phyloP scores from a whole-genome alignment of 1,139 yeast species.

The Blastobotrys serpentis region DNA sequence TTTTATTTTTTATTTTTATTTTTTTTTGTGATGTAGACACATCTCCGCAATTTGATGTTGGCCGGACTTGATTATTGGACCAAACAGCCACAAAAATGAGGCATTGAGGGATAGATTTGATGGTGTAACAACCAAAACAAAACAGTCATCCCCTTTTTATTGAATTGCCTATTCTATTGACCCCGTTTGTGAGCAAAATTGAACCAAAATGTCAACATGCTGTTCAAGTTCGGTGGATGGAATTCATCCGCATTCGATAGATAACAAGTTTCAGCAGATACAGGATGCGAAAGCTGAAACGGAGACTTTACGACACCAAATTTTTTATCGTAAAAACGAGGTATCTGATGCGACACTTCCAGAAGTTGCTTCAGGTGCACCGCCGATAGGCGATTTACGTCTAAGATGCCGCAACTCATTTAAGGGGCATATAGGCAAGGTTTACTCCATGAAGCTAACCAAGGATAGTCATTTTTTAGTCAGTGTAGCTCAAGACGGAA shows the following conservation, averaged over 20 bases:
- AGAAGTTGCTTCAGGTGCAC: slow-evolving; percentile 22
- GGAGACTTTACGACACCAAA: slow-evolving; percentile 26
- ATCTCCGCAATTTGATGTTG: not conserved
- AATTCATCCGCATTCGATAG: slow-evolving; percentile 11
- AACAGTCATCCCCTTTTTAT: not conserved
- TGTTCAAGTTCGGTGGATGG: not conserved
- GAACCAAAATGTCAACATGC: slow-evolving; percentile 8
- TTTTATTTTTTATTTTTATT: too few relatives aligned
- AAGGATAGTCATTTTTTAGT: slow-evolving; percentile 57
- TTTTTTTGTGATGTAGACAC: not conserved
- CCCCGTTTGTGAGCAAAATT: too few relatives aligned
- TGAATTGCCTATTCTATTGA: not conserved
- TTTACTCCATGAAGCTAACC: slow-evolving; percentile 69
- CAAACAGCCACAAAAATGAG: too few relatives aligned
- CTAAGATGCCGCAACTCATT: slow-evolving; percentile 37
- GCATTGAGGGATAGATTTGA: too few relatives aligned
- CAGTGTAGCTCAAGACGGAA: slow-evolving; percentile 86
- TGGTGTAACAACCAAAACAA: not conserved
- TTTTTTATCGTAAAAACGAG: slow-evolving; percentile 21
- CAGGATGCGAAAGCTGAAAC: slow-evolving; percentile 26
- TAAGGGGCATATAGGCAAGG: slow-evolving; percentile 74
- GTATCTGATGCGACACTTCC: slow-evolving; percentile 28
- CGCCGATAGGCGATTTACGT: slow-evolving; percentile 21
- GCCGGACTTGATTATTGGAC: too few relatives aligned
- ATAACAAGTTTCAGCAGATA: slow-evolving; percentile 23